Evolutionary conservation across 805 yeast genomes (phyloP), one percentile per base, ranked within the genome.

Genomic region (Sungouiozyma ichnusensis): DNA sequence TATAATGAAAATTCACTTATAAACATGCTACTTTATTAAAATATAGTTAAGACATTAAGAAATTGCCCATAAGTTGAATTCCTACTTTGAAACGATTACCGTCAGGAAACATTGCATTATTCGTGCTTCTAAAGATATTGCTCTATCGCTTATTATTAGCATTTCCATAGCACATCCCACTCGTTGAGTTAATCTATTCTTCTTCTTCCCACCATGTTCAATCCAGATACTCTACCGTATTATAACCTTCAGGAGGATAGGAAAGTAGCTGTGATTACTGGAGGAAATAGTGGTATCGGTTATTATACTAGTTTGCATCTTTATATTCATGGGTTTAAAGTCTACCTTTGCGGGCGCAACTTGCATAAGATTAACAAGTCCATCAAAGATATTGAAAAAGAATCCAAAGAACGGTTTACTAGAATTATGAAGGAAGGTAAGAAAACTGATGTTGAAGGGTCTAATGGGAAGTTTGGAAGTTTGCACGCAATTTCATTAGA

Each of bases 231-330:
- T 1, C 61, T 79, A 20, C 88, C 92, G 0, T 83, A 78, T 58
- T 62, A 67, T 49, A 66, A 82, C 49, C 87, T 87, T 0, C 46
- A 50, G 1, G 47, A 47, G 2, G 75, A 72, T 20, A 68, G 84
- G 36, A 70, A 77, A 43, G 78, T 82, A 3, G 87, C 85, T 2
- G 64, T 85, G 5, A 76, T 85, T 24, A 80, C 92, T 0, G 94
- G 94, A 2, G 94, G 92, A 4, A 82, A 79, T 51, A 73, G 81
- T 43, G 95, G 94, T 0, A 74, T 83, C 16, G 95, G 95, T 9
- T 85, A 74, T 68, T 81, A 69, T 56, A 79, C 88, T 0, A 85
- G 77, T 7, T 65, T 84, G 18, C 88, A 84, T 53, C 68, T 85
- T 4, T 84, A 80, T 53, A 65, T 83, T 39, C 95, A 85, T 58